Percentiles rank a stretch among this genome's conserved stretches.
These are phyloP conservation scores for Calonectria pauciramosa DNA, from an alignment of 2,329 filamentous ascomycete genomes.

Conservation along the genomic window DNA sequence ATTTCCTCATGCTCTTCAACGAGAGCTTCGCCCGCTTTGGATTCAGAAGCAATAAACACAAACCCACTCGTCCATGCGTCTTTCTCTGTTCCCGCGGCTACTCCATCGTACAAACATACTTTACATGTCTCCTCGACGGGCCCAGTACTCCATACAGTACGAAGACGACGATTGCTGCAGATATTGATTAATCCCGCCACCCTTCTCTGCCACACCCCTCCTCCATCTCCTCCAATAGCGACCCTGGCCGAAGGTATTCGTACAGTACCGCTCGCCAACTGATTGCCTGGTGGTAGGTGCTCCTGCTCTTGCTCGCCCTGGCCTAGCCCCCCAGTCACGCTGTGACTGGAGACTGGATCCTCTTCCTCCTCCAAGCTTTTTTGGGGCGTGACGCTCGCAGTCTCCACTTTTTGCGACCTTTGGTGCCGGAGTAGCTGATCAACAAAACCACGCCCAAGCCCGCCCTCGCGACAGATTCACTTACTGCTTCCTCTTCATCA, in stretches of 20 bases:
- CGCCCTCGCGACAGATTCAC: constrained; percentile 43
- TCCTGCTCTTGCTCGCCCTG: constrained; percentile 23
- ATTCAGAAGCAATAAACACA: constrained; percentile 15
- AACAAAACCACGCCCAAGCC: constrained; percentile 49
- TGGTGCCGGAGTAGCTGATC: constrained; percentile 44
- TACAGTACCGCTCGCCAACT: constrained; percentile 15
- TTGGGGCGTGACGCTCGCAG: constrained; percentile 43
- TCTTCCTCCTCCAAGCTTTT: constrained; percentile 37
- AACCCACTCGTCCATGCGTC: constrained; percentile 21
- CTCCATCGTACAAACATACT: constrained; percentile 22
- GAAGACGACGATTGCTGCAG: constrained; percentile 10
- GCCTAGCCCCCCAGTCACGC: constrained; percentile 24
- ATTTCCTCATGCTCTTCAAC: constrained; percentile 1
- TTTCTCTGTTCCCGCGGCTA: constrained; percentile 20
- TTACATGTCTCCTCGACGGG: constrained; percentile 17
- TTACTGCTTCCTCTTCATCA: constrained; percentile 49
- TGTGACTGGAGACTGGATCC: constrained; percentile 23
- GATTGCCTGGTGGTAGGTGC: constrained; percentile 20
- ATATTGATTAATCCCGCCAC: constrained; percentile 28
- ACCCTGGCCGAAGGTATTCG: constrained; percentile 14
- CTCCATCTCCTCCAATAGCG: constrained; percentile 1
- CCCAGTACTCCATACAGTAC: constrained; percentile 23
- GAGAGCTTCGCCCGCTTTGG: constrained; percentile 2
- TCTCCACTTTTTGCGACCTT: constrained; percentile 45
- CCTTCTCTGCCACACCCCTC: constrained; percentile 18